Evolutionary conservation across 345 rosid species (phyloP), one percentile per base, ranked within the genome.

Genomic region (Lepidium didymum): DNA sequence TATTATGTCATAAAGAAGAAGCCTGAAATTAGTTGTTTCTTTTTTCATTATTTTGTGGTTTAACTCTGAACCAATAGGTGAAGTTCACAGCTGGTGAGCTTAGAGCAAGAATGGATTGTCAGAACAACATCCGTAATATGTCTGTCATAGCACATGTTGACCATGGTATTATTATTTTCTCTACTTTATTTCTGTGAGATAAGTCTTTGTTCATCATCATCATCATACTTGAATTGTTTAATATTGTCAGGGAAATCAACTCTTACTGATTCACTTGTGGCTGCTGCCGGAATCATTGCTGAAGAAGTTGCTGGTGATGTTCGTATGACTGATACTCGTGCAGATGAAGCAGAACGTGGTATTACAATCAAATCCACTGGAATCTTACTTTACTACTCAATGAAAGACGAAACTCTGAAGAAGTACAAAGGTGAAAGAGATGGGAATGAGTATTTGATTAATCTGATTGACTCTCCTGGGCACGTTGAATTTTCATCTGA

Each of bases 281-380:
- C 96, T 79, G 96, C 96, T 80, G 96, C 96, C 15, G 96, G 96
- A 67, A 89, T 89, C 64, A 89, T 89, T 40, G 96, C 96, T 4
- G 93, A 89, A 74, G 96, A 89, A 65, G 86, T 80, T 75, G 96
- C 93, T 54, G 96, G 96, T 36, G 96, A 89, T 81, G 96, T 89
- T 1, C 89, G 96, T 37, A 89, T 89, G 96, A 89, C 96, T 0
- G 96, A 89, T 68, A 87, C 92, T 1, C 85, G 93, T 23, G 85
- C 85, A 0, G 93, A 89, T 82, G 96, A 89, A 76, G 96, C 96
- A 0, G 96, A 89, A 66, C 96, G 96, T 69, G 93, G 96, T 40
- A 89, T 89, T 37, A 89, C 96, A 0, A 89, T 89, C 36, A 89
- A 89, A 74, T 89, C 96, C 44, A 89, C 96, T 3, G 96, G 96